Conservation (phyloP, 495 filamentous ascomycete species). For the Penicillium verhagenii region DNA sequence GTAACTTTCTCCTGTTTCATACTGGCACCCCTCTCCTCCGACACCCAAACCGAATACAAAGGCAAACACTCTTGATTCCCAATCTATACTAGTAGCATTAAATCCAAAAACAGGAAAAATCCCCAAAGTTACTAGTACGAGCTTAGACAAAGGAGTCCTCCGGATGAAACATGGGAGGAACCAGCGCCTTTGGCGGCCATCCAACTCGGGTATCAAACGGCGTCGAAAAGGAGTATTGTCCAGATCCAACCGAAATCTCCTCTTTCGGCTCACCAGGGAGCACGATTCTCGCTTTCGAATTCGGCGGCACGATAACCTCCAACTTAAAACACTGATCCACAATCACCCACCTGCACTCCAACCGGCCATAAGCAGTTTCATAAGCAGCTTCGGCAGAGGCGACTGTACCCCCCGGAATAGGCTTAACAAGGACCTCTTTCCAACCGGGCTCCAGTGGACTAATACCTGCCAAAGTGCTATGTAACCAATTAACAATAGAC, state of each 20-base stretch:
- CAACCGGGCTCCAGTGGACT: slow-evolving; percentile 24
- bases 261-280: slow-evolving; percentile 17
- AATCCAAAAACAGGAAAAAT: too few relatives aligned
- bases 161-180: slow-evolving; percentile 13
- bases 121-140: too few relatives aligned
- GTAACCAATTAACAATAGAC: slow-evolving; percentile 35
- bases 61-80: too few relatives aligned
- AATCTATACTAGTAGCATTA: too few relatives aligned
- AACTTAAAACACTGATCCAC: slow-evolving; percentile 15
- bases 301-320: slow-evolving; percentile 29
- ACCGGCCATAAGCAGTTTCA: slow-evolving; percentile 28
- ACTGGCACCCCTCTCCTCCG: too few relatives aligned
- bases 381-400: slow-evolving; percentile 21
- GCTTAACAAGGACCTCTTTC: slow-evolving; percentile 24
- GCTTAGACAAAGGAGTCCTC: slow-evolving; percentile 13
- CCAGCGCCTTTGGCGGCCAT: slow-evolving; percentile 20
- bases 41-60: too few relatives aligned
- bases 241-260: slow-evolving; percentile 22
- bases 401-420: slow-evolving; percentile 28
- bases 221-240: slow-evolving; percentile 9
- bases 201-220: slow-evolving; percentile 11
- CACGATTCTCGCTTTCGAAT: slow-evolving; percentile 22
- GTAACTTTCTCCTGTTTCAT: too few relatives aligned
- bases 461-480: slow-evolving; percentile 25
- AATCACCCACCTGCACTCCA: slow-evolving; percentile 25